Conservation (phyloP, 441 rosid genomes). For the Corymbia calophylla region DNA sequence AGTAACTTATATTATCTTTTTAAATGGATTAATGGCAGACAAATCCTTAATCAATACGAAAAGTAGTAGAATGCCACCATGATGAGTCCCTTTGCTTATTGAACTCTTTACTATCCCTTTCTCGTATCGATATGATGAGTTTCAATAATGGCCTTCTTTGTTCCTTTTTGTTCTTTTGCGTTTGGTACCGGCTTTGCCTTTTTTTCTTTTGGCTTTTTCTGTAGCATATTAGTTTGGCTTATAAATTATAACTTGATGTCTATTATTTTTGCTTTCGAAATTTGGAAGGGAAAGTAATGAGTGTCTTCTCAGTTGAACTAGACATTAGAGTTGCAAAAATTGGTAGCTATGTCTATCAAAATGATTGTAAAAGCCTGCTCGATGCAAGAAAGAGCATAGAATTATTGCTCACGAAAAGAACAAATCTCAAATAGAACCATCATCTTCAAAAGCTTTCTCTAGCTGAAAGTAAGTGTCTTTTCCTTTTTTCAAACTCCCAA, state of each 20-base stretch:
- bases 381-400: not conserved
- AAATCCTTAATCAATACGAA: not conserved
- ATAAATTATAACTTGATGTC: not conserved
- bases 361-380: not conserved
- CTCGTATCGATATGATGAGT: not conserved
- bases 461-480: not conserved
- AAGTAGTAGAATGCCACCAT: not conserved
- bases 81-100: not conserved
- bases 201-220: not conserved
- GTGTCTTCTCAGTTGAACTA: not conserved
- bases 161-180: not conserved
- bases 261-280: not conserved
- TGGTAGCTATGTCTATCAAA: not conserved
- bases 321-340: not conserved
- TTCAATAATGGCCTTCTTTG: not conserved
- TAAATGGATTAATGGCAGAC: not conserved
- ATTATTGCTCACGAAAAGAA: not conserved
- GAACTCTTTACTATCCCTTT: not conserved
- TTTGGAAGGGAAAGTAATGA: not conserved
- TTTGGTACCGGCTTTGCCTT: not conserved
- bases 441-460: not conserved
- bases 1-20: not conserved
- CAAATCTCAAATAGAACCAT: not conserved
- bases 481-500: not conserved
- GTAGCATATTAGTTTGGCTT: not conserved